Base-by-base conservation (phyloP, 306 rosid genomes). In the Macrotyloma uniflorum region DNA sequence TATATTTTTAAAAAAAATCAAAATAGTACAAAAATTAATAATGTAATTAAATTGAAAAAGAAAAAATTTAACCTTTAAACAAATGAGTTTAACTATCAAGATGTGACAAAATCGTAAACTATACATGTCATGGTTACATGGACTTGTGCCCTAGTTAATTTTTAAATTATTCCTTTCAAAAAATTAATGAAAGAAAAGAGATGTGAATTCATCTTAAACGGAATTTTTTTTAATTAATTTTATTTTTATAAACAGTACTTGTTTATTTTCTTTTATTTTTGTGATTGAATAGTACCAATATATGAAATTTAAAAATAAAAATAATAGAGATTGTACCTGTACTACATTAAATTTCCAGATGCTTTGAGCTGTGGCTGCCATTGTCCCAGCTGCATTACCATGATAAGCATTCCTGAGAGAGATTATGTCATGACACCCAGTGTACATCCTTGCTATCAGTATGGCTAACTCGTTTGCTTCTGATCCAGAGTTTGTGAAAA, bases 281-380 rank as follows among this genome's bases (percentile, higher is more conserved):
- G 24, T 4, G 64, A 15, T 14, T 22, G 36, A 54, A 47, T 18
- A 26, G 26, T 11, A 12, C 4, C 5, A 36, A 51, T 7, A 3
- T 11, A 35, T n/a, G 15, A 23, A 22, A 14, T 12, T 50, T 22
- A 28, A 46, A 36, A 22, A 35, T 20, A 5, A 40, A 53, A 51
- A 53, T 4, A 36, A 3, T 35, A 42, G 24, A 46, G 16, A 1
- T 24, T 36, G n/a, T 86, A 93, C 98, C 93, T 92, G 98, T 6
- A 88, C 78, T 13, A 89, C 84, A 67, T 92, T 95, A 51, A 83
- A 93, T 84, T 95, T 95, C 98, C 98, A 95, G 50, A 77, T 81
- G 74, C 90, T 87, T 78, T 91, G 97, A 11, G 96, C 98, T 3
- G 98, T 95, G 88, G 98, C 96, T 5, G 89, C 98, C 98, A 95